Base-by-base conservation (phyloP, 108 stramenopile species). In the Pseudonitzschia delicatissima region DNA sequence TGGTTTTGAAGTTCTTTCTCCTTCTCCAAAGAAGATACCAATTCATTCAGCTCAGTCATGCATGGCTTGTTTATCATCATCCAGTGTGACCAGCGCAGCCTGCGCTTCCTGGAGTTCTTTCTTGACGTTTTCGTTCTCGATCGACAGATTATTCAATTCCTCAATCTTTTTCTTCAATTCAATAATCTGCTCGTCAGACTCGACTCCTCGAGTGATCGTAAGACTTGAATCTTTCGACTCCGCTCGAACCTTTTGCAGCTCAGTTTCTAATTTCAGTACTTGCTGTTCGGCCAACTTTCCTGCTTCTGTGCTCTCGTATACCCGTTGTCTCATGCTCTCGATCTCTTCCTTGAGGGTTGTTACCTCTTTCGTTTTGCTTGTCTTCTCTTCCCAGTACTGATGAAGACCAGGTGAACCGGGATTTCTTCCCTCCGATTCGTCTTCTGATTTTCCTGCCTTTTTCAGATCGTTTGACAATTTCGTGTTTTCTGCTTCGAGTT, bases 41-140 rank as follows among this genome's bases (percentile, higher is more conserved):
- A 45, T 33, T 76, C 72, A 7, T 39, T 6, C 34, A 76, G 57
- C 20, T 34, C 64, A n/a, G n/a, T 69, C 18, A 37, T 29, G 42
- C 49, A 71, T 20, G 17, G 20, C 36, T 50, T 67, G 33, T 57
- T 70, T 71, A 45, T 82, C 77, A 42, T 81, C 69, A 45, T 87
- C 87, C 23, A 87, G 36, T 25, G 82, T 78, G 42, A 82, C 68
- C 32, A 86, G 69, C 11, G 86, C 86, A 31, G 66, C 51, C 62
- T 84, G 83, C 4, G 86, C 78, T 49, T 87, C 81, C 13, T 60
- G 76, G 3, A 87, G 58, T 48, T 84, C 73, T 40, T 65, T 68
- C 48, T 66, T 35, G 20, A 42, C 39, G 5, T 49, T 48, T 17
- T 59, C 52, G 28, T 21, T 47, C 27, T 44, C 31, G 8, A 17